phyloP scores from a whole-genome alignment of 176 grass and related monocot genomes.

The Ananas comosus region DNA sequence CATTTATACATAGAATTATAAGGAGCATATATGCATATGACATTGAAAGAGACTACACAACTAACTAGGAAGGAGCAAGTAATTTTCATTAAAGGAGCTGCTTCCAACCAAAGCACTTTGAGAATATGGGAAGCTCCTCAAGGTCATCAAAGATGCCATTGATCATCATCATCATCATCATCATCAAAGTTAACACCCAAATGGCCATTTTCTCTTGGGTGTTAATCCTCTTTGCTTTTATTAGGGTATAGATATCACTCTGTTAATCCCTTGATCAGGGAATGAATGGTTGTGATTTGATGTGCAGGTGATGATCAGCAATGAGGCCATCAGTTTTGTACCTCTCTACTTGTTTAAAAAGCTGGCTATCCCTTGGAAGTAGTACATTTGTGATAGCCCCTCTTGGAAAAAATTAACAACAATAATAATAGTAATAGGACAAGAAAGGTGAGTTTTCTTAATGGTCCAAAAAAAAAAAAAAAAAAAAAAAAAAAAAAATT shows the following conservation, averaged over 20 bases:
- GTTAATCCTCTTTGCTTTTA: background rate
- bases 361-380: constrained; percentile 19
- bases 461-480: background rate
- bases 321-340: constrained; percentile 21
- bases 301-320: constrained; percentile 27
- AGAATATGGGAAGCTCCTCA: constrained; percentile 18
- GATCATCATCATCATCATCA: background rate
- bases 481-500: too few relatives aligned
- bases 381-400: constrained; percentile 28
- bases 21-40: too few relatives aligned
- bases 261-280: background rate
- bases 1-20: too few relatives aligned
- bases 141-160: constrained; percentile 29
- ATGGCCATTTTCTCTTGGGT: background rate
- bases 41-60: too few relatives aligned
- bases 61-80: background rate
- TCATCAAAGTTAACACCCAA: background rate
- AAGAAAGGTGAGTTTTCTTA: background rate
- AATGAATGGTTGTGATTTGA: constrained; percentile 19
- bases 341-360: constrained; percentile 23
- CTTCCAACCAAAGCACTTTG: constrained; percentile 5
- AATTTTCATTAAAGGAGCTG: constrained; percentile 15
- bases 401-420: background rate
- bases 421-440: background rate
- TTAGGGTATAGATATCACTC: background rate